Percentiles rank a stretch among this genome's conserved stretches.
Conservation (phyloP, 306 rosid species). For the Quercus dentata region DNA sequence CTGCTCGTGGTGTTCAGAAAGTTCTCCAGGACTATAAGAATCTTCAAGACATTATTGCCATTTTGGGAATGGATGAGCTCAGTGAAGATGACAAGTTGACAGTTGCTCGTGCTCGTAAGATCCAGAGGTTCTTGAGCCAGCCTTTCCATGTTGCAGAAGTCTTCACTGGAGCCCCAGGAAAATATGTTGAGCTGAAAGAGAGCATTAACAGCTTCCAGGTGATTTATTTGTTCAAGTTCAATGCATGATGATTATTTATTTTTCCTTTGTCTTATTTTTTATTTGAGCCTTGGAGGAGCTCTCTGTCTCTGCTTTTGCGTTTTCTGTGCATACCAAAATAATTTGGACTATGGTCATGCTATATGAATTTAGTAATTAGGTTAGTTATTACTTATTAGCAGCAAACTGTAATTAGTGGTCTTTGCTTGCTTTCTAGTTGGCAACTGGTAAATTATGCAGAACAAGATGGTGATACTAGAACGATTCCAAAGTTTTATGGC, state of each 20-base stretch:
- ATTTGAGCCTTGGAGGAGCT: too few relatives aligned
- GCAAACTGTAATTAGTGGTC: too few relatives aligned
- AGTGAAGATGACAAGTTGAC: slow-evolving; percentile 98
- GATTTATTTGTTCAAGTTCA: not conserved
- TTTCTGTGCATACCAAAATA: too few relatives aligned
- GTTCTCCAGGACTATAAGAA: slow-evolving; percentile 96
- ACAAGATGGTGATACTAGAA: too few relatives aligned
- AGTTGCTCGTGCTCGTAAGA: slow-evolving; percentile 97
- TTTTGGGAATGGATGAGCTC: slow-evolving; percentile 99
- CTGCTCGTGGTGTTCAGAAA: slow-evolving; percentile 98
- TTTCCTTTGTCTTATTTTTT: not conserved
- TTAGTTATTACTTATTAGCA: too few relatives aligned
- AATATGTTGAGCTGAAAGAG: slow-evolving; percentile 93
- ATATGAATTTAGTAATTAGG: too few relatives aligned
- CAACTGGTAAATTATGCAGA: too few relatives aligned
- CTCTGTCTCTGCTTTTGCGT: too few relatives aligned
- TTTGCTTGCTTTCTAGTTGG: too few relatives aligned
- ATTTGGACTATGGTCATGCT: too few relatives aligned
- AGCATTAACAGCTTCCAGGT: slow-evolving; percentile 88
- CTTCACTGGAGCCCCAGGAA: slow-evolving; percentile 99
- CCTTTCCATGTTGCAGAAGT: slow-evolving; percentile 99
- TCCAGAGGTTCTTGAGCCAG: slow-evolving; percentile 81
- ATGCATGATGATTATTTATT: not conserved
- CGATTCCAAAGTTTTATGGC: too few relatives aligned
- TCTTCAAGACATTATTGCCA: slow-evolving; percentile 98